A percentile compares a stretch with the other conserved stretches of the same genome.
These are phyloP conservation scores for Pterocarpus santalinus DNA, from an alignment of 306 rosid species.

Conservation along the genomic window DNA sequence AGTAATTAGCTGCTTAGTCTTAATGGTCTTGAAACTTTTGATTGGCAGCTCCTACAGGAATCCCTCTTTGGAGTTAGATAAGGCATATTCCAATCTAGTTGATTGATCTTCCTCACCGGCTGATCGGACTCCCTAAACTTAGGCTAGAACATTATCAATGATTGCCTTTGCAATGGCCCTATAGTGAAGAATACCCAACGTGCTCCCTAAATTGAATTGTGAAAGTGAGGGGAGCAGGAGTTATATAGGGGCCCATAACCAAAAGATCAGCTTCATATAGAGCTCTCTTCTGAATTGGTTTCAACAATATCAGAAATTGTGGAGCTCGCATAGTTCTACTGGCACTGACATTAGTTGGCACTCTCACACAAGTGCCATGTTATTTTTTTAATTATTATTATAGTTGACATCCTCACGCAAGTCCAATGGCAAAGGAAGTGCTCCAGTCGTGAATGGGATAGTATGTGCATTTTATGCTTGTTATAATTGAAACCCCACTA, in stretches of 20 bases:
- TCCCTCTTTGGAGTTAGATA: no score
- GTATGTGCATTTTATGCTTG: slow-evolving; percentile 4
- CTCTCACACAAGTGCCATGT: background rate
- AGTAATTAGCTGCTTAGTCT: no score
- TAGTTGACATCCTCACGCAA: slow-evolving; percentile 26
- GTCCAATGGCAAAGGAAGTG: background rate
- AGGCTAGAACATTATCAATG: background rate
- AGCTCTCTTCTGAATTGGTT: slow-evolving; percentile 9
- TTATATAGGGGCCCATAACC: slow-evolving; percentile 2
- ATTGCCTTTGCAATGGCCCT: slow-evolving; percentile 38
- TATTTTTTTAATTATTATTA: background rate
- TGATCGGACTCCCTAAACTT: no score
- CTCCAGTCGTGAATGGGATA: background rate
- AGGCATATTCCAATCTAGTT: no score
- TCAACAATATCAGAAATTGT: background rate
- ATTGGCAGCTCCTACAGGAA: no score
- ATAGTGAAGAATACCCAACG: slow-evolving; percentile 2
- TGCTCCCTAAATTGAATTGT: background rate
- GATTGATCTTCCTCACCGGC: no score
- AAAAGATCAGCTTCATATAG: background rate
- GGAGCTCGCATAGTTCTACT: background rate
- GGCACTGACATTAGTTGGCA: background rate
- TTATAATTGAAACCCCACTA: slow-evolving; percentile 3
- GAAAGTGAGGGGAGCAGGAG: background rate
- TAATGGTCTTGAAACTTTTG: no score